Evolutionary conservation across 1,284 basidiomycete genomes (phyloP).

Genomic region (Anthracocystis setariae): DNA sequence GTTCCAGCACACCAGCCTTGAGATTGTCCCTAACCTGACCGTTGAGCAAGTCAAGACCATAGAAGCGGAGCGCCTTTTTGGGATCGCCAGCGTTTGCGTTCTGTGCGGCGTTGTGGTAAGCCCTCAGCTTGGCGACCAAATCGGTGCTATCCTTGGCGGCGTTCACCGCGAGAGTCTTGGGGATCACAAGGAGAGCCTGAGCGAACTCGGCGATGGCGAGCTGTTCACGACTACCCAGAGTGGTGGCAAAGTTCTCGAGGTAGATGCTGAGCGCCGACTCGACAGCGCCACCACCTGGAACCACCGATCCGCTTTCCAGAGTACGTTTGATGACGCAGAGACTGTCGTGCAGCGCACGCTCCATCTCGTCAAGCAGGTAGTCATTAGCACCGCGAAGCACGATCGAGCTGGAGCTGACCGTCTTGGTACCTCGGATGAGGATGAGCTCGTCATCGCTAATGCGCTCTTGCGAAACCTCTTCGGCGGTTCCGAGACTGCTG

Average conservation of each 20-base stretch:
- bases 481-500: slow-evolving; percentile 86
- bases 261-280: slow-evolving; percentile 97
- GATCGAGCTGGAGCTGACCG: slow-evolving; percentile 91
- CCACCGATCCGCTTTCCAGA: slow-evolving; percentile 92
- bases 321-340: slow-evolving; percentile 96
- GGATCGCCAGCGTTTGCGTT: slow-evolving; percentile 85
- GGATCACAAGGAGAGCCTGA: slow-evolving; percentile 86
- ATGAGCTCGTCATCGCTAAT: slow-evolving; percentile 99
- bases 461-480: slow-evolving; percentile 95
- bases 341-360: slow-evolving; percentile 93
- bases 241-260: slow-evolving; percentile 98
- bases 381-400: slow-evolving; percentile 97
- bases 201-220: slow-evolving; percentile 99
- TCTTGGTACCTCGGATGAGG: slow-evolving; percentile 95
- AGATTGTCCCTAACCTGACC: slow-evolving; percentile 96
- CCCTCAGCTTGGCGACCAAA: slow-evolving; percentile 93
- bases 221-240: slow-evolving; percentile 92
- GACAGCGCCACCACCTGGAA: slow-evolving; percentile 96
- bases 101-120: slow-evolving; percentile 95
- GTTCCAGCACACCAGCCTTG: slow-evolving; percentile 90
- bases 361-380: slow-evolving; percentile 99
- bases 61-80: slow-evolving; percentile 92
- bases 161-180: slow-evolving; percentile 96
- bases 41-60: slow-evolving; percentile 92
- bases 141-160: slow-evolving; percentile 99